Base-by-base conservation (phyloP, 805 yeast genomes). In the Scheffersomyces amazonensis region DNA sequence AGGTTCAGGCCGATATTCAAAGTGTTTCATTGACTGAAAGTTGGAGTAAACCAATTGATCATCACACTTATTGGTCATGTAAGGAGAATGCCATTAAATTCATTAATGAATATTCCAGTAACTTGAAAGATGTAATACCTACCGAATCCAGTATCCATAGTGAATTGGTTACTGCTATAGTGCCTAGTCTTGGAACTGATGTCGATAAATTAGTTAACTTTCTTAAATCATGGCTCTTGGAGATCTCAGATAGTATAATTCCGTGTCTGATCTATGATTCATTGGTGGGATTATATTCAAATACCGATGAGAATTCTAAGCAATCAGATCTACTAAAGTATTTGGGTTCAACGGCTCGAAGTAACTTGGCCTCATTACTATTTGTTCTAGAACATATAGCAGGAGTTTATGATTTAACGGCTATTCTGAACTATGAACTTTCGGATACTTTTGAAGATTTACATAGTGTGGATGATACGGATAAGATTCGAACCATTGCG, bases 151-250 rank as follows among this genome's bases (percentile, higher is more conserved):
- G 41, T 5, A 41, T 57, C 3, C 65, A 64, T 21, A 40, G 43
- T 9, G 47, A 45, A 3, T 46, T 65, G 11, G 33, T 62, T 10
- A 42, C 47, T 10, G 35, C 43, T 16, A 41, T 62, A 1, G 20
- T 53, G 8, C 40, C 39, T 1, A 30, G 35, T 23, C 36, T 59
- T 16, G 19, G 41, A 4, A 21, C 30, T 2, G 41, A 42, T 23
- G 16, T 32, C 1, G 21, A 27, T 1, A 34, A 43, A 5, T 38
- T 61, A 22, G 44, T 66, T 4, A 65, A 62, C 37, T 68, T 66
- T 37, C 28, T 64, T 21, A 64, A 62, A 37, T 56, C 55, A 40
- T 69, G 75, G 75, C 49, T 69, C 17, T 48, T 69, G 6, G 73
- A 69, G 40, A 56, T 61, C 11, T 56, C 61, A 27, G 75, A 69